Evolutionary conservation across 495 filamentous ascomycete genomes (phyloP).

Genomic region (Darksidea phi): DNA sequence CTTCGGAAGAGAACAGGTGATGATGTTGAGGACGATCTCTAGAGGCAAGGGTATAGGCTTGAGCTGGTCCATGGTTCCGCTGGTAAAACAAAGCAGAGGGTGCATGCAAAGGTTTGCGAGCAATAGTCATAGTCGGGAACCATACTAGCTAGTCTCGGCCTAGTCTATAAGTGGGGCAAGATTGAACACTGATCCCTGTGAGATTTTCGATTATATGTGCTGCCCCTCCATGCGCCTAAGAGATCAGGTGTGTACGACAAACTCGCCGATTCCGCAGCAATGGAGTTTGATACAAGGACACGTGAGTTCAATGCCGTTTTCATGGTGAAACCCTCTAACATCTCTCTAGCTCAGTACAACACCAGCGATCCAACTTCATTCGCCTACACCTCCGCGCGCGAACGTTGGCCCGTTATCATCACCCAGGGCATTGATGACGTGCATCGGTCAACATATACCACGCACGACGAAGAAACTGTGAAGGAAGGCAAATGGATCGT

Average conservation of each 20-base stretch:
- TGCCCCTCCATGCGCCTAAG: constrained; percentile 22
- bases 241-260: neutral
- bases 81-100: neutral
- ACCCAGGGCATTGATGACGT: constrained; percentile 93
- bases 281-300: constrained; percentile 52
- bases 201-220: too few species aligned
- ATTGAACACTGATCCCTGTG: too few species aligned
- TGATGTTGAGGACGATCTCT: constrained; percentile 24
- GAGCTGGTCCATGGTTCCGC: constrained; percentile 7
- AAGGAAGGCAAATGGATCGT: constrained; percentile 86
- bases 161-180: neutral
- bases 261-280: constrained; percentile 20
- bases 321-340: constrained; percentile 7
- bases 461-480: constrained; percentile 59
- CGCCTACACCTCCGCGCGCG: constrained; percentile 74
- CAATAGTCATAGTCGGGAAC: neutral
- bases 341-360: constrained; percentile 62
- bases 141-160: constrained; percentile 6
- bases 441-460: constrained; percentile 67
- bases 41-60: constrained; percentile 16
- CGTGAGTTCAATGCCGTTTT: constrained; percentile 32
- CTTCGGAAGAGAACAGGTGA: constrained; percentile 9
- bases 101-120: too few species aligned
- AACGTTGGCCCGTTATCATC: constrained; percentile 91
- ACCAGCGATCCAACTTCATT: constrained; percentile 85